phyloP scores from a whole-genome alignment of 805 yeast genomes.

The Barnettozyma wickerhamii region DNA sequence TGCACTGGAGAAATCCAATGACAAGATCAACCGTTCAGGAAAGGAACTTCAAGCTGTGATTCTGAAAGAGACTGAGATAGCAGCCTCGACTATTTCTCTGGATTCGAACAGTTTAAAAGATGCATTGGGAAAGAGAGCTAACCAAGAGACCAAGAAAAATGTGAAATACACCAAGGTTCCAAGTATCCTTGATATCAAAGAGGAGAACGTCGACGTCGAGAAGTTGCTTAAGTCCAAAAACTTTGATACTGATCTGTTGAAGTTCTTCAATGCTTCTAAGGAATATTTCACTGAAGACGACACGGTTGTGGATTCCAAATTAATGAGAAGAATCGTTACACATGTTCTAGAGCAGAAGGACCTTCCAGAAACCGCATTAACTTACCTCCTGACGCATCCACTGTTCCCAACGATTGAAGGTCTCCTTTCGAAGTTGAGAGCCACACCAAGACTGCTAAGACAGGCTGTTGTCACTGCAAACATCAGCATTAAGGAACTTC shows the following conservation, averaged over 20 bases:
- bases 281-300: constrained; percentile 64
- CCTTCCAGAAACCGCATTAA: constrained; percentile 45
- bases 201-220: constrained; percentile 12
- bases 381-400: constrained; percentile 84
- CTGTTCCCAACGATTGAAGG: constrained; percentile 67
- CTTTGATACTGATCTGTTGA: constrained; percentile 31
- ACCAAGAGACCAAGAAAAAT: constrained; percentile 12
- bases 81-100: constrained; percentile 42
- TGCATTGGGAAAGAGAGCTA: constrained; percentile 56
- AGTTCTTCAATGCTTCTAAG: constrained; percentile 30
- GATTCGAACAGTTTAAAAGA: constrained; percentile 69
- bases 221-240: constrained; percentile 23
- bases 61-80: constrained; percentile 19
- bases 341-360: constrained; percentile 33
- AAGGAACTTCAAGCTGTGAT: constrained; percentile 19
- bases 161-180: constrained; percentile 22
- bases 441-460: constrained; percentile 62
- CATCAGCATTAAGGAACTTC: constrained; percentile 57
- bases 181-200: constrained; percentile 24
- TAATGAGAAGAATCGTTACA: constrained; percentile 43
- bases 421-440: constrained; percentile 47
- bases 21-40: constrained; percentile 5
- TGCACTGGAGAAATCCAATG: constrained; percentile 7
- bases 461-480: constrained; percentile 81
- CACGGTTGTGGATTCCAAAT: constrained; percentile 54